A percentile compares a stretch with the other conserved stretches of the same genome.
phyloP scores from a whole-genome alignment of 257 asterid species.

The Solanum gracilifrons region DNA sequence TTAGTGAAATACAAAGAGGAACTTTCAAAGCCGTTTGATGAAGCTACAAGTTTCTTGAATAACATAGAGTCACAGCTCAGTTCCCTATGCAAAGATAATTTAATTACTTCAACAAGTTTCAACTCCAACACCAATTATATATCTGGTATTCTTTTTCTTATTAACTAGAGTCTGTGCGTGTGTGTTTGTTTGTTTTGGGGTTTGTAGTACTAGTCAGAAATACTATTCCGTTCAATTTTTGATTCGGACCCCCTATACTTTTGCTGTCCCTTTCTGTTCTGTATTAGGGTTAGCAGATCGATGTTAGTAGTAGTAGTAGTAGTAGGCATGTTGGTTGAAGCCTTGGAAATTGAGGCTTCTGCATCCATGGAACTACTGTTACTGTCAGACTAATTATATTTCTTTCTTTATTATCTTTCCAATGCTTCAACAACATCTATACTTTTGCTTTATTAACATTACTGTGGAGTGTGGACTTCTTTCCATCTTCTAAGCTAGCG shows the following conservation, averaged over 20 bases:
- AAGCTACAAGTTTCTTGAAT: constrained; percentile 64
- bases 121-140: constrained; percentile 4
- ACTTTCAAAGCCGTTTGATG: constrained; percentile 63
- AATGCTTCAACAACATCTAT: not conserved
- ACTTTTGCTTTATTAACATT: not conserved
- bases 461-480: not conserved
- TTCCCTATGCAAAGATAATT: constrained; percentile 57
- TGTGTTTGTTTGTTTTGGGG: not conserved
- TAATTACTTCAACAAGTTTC: constrained; percentile 9
- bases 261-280: not conserved
- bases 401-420: constrained; percentile 3
- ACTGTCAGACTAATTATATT: not conserved
- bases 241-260: not conserved
- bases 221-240: constrained; percentile 5
- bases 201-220: not conserved
- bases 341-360: constrained; percentile 7
- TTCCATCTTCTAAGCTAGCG: not conserved
- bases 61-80: constrained; percentile 53
- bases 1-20: constrained; percentile 56
- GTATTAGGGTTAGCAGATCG: not conserved
- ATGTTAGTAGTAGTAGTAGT: not conserved
- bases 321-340: not conserved
- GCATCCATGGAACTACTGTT: not conserved
- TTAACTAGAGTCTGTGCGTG: not conserved
- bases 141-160: constrained; percentile 14